Conservation (phyloP, 345 rosid species). For the Bruguiera gymnorhiza region DNA sequence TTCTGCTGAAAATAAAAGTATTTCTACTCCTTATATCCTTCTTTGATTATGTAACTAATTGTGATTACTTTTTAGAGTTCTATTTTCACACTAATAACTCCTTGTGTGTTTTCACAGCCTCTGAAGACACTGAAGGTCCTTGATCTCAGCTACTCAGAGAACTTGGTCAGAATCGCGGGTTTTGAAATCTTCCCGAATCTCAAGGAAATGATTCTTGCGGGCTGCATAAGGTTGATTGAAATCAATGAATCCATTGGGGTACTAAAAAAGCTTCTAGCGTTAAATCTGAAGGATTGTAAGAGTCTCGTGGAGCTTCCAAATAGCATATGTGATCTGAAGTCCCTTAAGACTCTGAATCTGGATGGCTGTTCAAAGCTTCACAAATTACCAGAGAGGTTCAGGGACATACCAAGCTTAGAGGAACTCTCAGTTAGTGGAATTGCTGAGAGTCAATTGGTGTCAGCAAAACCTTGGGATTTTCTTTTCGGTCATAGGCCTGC, state of each 20-base stretch:
- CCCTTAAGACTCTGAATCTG: conserved; percentile 6
- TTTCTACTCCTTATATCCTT: not conserved
- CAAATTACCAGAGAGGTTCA: not conserved
- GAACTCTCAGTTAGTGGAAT: not conserved
- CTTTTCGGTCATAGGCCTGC: not conserved
- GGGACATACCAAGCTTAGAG: not conserved
- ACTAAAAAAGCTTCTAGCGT: not conserved
- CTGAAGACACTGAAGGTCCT: conserved; percentile 19
- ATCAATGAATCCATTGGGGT: conserved; percentile 18
- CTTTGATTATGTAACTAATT: not conserved
- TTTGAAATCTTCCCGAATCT: conserved; percentile 9
- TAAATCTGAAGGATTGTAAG: conserved; percentile 13
- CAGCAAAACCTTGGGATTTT: not conserved
- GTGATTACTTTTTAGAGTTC: not conserved
- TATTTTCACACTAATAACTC: not conserved
- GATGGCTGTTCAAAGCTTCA: conserved; percentile 13
- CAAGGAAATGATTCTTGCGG: conserved; percentile 9
- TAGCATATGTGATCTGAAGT: conserved; percentile 1
- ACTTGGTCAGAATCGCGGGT: conserved; percentile 8
- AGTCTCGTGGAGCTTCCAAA: conserved; percentile 11
- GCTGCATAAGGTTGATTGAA: conserved; percentile 11
- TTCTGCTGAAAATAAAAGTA: not conserved
- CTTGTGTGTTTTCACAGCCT: not conserved
- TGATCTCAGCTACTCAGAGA: conserved; percentile 8
- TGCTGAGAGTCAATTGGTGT: not conserved